Conservation (phyloP, 2,329 filamentous ascomycete genomes). For the Byssothecium circinans region DNA sequence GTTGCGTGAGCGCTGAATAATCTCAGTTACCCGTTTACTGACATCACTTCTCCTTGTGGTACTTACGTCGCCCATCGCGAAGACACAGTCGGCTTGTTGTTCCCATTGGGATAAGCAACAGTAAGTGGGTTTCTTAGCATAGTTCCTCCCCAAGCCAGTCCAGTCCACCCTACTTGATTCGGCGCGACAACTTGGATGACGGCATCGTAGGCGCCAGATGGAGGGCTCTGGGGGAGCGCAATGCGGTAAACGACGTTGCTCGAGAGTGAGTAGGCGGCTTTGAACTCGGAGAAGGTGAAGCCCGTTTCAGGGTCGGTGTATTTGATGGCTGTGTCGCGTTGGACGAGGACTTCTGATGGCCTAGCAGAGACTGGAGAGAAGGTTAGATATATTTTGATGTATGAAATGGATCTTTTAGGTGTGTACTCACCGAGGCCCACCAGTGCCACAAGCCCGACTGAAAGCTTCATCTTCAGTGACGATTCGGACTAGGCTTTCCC, state of each 20-base stretch:
- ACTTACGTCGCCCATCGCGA: conserved; percentile 37
- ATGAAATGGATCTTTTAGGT: background rate
- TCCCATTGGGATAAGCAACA: conserved; percentile 32
- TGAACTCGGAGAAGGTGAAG: conserved; percentile 38
- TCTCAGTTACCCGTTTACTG: background rate
- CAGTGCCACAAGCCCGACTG: conserved; percentile 20
- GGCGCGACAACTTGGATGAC: conserved; percentile 35
- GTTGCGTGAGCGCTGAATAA: conserved; percentile 24
- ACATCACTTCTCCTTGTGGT: no score
- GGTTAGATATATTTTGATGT: conserved; percentile 6
- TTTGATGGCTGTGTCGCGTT: conserved; percentile 18
- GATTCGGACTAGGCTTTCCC: background rate
- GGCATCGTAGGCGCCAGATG: conserved; percentile 25
- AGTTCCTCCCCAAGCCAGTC: conserved; percentile 34
- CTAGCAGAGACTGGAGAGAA: conserved; percentile 17
- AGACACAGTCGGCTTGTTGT: conserved; percentile 25
- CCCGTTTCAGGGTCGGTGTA: conserved; percentile 33
- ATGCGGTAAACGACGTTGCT: conserved; percentile 33
- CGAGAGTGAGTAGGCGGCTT: conserved; percentile 28
- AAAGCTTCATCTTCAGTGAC: conserved; percentile 25
- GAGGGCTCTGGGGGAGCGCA: conserved; percentile 25
- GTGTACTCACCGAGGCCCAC: conserved; percentile 22
- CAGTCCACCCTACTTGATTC: conserved; percentile 31
- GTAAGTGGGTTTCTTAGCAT: conserved; percentile 38
- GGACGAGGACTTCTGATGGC: conserved; percentile 9